Base-by-base conservation (phyloP, 805 yeast species). In the Nakazawaea peltata region DNA sequence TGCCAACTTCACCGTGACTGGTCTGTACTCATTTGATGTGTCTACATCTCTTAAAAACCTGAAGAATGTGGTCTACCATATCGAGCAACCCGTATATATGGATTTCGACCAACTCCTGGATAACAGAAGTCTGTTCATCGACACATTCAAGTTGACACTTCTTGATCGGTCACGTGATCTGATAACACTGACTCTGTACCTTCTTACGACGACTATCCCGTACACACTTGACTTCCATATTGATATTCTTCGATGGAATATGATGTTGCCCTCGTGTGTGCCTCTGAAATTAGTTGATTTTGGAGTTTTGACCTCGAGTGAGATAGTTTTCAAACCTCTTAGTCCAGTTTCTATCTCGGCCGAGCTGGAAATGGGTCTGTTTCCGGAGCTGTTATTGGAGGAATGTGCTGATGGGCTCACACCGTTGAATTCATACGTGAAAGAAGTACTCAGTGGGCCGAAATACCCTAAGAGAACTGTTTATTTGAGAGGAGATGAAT, bases 191-290 rank as follows among this genome's bases (percentile, higher is more conserved):
- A 26, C 27, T 24, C 19, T 32, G 8, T 17, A 26, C 2, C 10
- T 32, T 11, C 5, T n/a, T 6, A 31, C 39, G 2, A 16, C 11
- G 7, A 15, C 24, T 18, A 13, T 28, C 5, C 11, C 11, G 6
- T 28, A 18, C 12, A 33, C 40, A 19, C n/a, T 37, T 1, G 21
- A 18, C 12, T 25, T 37, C 2, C 8, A 37, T 4, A 10, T 37
- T 18, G 30, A 15, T 24, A 10, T 6, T 4, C 7, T 37, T 6
- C 10, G 19, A 2, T 37, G 40, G 40, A 27, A 28, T 24, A 18
- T 37, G 1, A 22, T 37, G 16, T 7, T 37, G 4, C 40, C 40
- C 3, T 10, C 14, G 15, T 36, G 39, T 23, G n/a, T n/a, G n/a
- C n/a, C n/a, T n/a, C n/a, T n/a, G n/a, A n/a, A n/a, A n/a, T n/a